Base-by-base conservation (phyloP, 2,329 filamentous ascomycete genomes). In the Ophiocordyceps robertsii region DNA sequence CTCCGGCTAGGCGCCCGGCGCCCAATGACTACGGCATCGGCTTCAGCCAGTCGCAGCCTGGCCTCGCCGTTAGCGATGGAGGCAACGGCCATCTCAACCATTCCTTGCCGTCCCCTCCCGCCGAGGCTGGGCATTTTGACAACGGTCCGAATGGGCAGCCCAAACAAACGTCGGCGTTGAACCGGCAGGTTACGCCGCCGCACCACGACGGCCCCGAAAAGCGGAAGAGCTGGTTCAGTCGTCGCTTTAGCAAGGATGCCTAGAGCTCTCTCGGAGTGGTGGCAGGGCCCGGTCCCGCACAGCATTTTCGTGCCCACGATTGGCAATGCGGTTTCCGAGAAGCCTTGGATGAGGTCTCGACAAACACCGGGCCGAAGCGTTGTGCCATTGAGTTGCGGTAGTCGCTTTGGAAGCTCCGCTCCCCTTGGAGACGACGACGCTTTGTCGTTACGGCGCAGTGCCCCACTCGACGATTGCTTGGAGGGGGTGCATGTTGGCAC, bases 151-250 rank as follows among this genome's bases (percentile, higher is more conserved):
- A 49, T n/a, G 44, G 55, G 29, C 54, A 52, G 30, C 55, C 56
- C 40, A 59, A 61, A 49, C 53, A 56, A 43, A 40, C 49, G 29
- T 46, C 54, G 27, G 46, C 60, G 37, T 46, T 59, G 37, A 54
- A 51, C 41, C 48, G 57, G 27, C 51, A 59, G 37, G 50, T 51
- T 5, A 39, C 56, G 29, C 24, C 45, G n/a, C 38, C 44, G 38
- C 45, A 30, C 16, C 43, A 38, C 9, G 42, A 37, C 13, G 43
- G 19, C 8, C 56, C 57, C 12, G 82, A 88, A 46, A 95, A 94
- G 71, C 74, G 84, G 49, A 89, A 88, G 72, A 92, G 88, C 58
- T 95, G 89, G 87, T 80, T 96, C 54, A 78, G 84, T 56, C 77
- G 80, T 53, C 74, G 80, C 43, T 92, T 95, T 61, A 92, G 83